Evolutionary conservation across 2,329 filamentous ascomycete genomes (phyloP).

Genomic region (Phoma herbarum): DNA sequence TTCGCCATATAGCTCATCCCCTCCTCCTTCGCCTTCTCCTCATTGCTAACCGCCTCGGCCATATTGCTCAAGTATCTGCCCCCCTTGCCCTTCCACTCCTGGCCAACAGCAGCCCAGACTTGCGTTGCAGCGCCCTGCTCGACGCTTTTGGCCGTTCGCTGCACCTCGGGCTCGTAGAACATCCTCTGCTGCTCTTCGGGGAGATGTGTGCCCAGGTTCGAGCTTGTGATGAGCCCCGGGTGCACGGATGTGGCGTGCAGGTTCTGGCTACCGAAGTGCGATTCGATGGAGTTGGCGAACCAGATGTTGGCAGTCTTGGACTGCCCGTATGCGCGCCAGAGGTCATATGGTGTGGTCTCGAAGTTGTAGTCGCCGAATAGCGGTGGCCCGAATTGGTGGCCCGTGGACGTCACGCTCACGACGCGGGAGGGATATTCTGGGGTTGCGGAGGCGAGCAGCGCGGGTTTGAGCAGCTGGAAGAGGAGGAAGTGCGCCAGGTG

Average conservation of each 20-base stretch:
- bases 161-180: conserved; percentile 12
- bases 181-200: conserved; percentile 8
- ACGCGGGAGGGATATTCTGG: conserved; percentile 56
- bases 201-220: conserved; percentile 21
- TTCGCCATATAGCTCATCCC: conserved; percentile 21
- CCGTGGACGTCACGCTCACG: conserved; percentile 57
- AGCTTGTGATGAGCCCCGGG: conserved; percentile 32
- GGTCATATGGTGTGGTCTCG: conserved; percentile 42
- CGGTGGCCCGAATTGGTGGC: conserved; percentile 50
- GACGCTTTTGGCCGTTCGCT: conserved; percentile 37
- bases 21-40: conserved; percentile 22
- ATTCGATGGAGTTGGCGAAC: conserved; percentile 33
- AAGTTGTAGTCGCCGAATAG: conserved; percentile 55
- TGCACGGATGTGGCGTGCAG: conserved; percentile 31
- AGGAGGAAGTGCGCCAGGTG: conserved; percentile 65
- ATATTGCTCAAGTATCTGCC: conserved; percentile 49
- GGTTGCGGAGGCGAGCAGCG: conserved; percentile 53
- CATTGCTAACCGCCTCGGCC: conserved; percentile 8
- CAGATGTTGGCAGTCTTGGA: conserved; percentile 61
- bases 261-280: conserved; percentile 21
- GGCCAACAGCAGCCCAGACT: conserved; percentile 49
- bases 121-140: conserved; percentile 54
- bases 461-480: conserved; percentile 59
- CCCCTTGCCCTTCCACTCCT: conserved; percentile 45
- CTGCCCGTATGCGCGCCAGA: conserved; percentile 58